phyloP scores from a whole-genome alignment of 2,329 filamentous ascomycete species.

The Colletotrichum liriopes region DNA sequence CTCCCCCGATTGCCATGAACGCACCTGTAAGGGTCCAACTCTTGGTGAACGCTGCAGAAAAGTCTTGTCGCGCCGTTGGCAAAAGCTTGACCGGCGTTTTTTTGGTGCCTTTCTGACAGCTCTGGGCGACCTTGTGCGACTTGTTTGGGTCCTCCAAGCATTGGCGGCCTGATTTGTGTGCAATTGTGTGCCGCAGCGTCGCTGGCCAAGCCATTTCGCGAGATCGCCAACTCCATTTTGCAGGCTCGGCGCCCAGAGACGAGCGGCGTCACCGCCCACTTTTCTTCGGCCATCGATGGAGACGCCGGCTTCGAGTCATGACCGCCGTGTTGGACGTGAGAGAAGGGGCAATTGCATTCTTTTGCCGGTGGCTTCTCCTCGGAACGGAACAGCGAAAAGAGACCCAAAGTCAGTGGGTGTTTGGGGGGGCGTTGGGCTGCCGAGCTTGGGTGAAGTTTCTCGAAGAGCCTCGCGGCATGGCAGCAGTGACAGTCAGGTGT shows the following conservation, averaged over 20 bases:
- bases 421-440: background rate
- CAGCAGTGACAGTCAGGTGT: constrained; percentile 4
- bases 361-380: no score
- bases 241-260: constrained; percentile 40
- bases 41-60: constrained; percentile 27
- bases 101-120: constrained; percentile 13
- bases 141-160: constrained; percentile 35
- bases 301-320: constrained; percentile 28
- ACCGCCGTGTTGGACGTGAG: background rate
- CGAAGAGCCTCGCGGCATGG: constrained; percentile 20
- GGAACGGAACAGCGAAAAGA: background rate
- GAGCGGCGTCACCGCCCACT: constrained; percentile 38
- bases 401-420: background rate
- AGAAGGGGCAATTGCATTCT: background rate
- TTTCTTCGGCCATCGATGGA: constrained; percentile 22
- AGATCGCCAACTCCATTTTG: constrained; percentile 35
- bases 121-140: constrained; percentile 29
- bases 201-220: constrained; percentile 39
- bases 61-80: constrained; percentile 34
- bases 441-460: constrained; percentile 25
- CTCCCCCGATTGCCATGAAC: background rate
- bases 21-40: constrained; percentile 24
- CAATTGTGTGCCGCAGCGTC: constrained; percentile 23
- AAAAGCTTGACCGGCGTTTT: constrained; percentile 38
- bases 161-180: constrained; percentile 27